These are phyloP conservation scores for Rubus parviflorus DNA, from an alignment of 306 rosid genomes.

Conservation along the genomic window DNA sequence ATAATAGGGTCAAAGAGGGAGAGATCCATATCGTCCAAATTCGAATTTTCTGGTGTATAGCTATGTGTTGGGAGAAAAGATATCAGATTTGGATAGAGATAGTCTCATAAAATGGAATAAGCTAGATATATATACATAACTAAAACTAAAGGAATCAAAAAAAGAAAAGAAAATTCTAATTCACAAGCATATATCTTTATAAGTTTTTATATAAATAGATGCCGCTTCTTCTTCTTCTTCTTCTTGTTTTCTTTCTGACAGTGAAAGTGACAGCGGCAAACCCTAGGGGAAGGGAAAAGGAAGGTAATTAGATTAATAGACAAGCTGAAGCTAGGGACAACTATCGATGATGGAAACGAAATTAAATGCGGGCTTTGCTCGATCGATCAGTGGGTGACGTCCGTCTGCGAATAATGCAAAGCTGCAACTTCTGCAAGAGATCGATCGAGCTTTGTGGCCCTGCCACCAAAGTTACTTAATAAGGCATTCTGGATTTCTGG, in stretches of 20 bases:
- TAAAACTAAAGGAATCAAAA: no score
- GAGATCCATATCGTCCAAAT: not conserved
- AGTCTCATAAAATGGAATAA: slow-evolving; percentile 2
- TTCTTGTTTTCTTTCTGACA: not conserved
- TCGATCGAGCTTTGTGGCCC: not conserved
- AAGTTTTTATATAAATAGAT: not conserved
- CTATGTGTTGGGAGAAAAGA: not conserved
- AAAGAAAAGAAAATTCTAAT: no score
- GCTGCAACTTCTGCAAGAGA: not conserved
- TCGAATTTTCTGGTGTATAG: not conserved
- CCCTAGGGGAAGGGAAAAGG: slow-evolving; percentile 15
- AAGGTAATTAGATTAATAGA: slow-evolving; percentile 4
- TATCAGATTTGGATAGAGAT: slow-evolving; percentile 2
- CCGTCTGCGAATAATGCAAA: not conserved
- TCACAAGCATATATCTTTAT: not conserved
- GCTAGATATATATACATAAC: not conserved
- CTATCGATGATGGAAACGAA: not conserved
- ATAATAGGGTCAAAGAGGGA: not conserved
- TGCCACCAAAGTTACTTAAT: no score
- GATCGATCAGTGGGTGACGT: not conserved
- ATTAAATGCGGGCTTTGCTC: not conserved
- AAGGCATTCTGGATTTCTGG: not conserved
- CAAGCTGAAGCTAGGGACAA: not conserved
- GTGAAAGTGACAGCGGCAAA: slow-evolving; percentile 27
- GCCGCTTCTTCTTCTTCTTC: not conserved